Base-by-base conservation (phyloP, 1,139 yeast genomes). In the Saccharomyces hybrid region DNA sequence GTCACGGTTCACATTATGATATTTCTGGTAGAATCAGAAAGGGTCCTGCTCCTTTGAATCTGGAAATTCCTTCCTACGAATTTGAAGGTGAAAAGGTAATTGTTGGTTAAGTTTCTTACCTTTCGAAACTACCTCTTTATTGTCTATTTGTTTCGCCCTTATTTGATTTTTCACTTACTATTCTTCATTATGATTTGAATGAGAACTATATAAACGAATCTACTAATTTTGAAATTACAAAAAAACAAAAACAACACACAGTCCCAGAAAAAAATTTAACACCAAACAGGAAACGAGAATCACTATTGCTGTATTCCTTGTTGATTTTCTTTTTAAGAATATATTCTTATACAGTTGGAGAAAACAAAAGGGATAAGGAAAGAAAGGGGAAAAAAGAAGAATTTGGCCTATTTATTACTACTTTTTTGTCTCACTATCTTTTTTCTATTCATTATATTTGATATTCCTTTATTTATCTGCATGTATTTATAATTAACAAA, bases 1-100 rank as follows among this genome's bases (percentile, higher is more conserved):
- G 99, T 80, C 99, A 95, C 81, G 99, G 99, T 83, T 93, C 99
- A 73, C 99, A 95, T 77, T 95, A 95, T 78, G 99, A 95, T 79
- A 95, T 95, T 78, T 86, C 98, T 62, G 99, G 99, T 75, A 93
- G 99, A 86, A 93, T 95, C 75, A 89, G 99, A 86, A 93, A 85
- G 80, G 99, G 99, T 67, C 99, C 99, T 69, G 99, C 99, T 73
- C 99, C 99, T 72, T 83, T 90, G 76, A 93, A 93, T 82, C 83
- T 95, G 80, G 99, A 93, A 80, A 82, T 95, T 67, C 99, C 99
- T 68, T 80, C 82, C 66, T 95, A 95, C 73, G 89, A 84, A 67
- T 88, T 95, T 73, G 88, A 82, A 57, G 88, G 83, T 70, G 68
- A 88, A 63, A 86, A 88, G 74, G 75, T 93, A 66, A 83, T 90